Evolutionary conservation across 192 early-diverging fungal species (phyloP).

Genomic region (Coemansia umbellata): DNA sequence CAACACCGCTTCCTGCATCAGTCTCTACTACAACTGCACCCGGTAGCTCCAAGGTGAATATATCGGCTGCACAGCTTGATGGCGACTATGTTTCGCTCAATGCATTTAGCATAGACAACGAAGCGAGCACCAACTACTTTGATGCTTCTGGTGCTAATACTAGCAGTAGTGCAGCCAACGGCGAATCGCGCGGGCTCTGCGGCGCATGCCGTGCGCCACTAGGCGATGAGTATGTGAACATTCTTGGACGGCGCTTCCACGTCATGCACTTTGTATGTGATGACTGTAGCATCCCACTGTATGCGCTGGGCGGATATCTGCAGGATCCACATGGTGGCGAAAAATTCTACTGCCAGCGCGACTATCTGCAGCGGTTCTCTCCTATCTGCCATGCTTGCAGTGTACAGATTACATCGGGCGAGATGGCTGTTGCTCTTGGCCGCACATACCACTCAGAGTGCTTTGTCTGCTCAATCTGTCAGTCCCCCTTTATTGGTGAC

Average conservation of each 20-base stretch:
- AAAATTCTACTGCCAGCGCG: conserved; percentile 52
- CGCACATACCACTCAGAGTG: conserved; percentile 51
- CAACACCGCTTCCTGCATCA: not conserved
- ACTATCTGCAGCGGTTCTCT: conserved; percentile 51
- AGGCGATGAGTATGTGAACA: conserved; percentile 50
- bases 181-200: conserved; percentile 13
- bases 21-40: not conserved
- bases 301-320: conserved; percentile 50
- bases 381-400: conserved; percentile 48
- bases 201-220: conserved; percentile 26
- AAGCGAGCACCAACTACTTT: conserved; percentile 9
- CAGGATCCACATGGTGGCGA: conserved; percentile 31
- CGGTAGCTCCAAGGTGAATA: not conserved
- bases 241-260: conserved; percentile 45
- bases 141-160: not conserved
- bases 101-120: conserved; percentile 7
- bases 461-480: conserved; percentile 52
- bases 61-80: conserved; percentile 3
- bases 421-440: conserved; percentile 49
- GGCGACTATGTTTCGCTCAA: not conserved
- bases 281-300: conserved; percentile 51
- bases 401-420: conserved; percentile 49
- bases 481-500: conserved; percentile 51
- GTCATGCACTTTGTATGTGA: conserved; percentile 49
- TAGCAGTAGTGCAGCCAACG: not conserved